phyloP scores from a whole-genome alignment of 768 basidiomycete genomes.

The Lactifluus hygrophoroides region DNA sequence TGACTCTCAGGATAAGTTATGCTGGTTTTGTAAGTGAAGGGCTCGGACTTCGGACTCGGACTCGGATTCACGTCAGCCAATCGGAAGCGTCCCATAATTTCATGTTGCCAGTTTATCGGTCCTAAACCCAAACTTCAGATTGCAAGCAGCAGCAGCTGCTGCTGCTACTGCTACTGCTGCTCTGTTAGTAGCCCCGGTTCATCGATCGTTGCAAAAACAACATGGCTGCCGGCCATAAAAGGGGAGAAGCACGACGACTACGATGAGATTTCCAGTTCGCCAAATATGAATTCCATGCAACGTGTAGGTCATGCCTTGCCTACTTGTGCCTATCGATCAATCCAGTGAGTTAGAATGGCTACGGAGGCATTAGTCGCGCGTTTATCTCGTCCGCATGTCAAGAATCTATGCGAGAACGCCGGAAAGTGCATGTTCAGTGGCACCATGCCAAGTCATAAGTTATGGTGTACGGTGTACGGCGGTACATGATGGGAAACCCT shows the following conservation, averaged over 20 bases:
- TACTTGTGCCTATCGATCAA: constrained; percentile 14
- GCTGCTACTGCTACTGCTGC: no score
- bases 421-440: background rate
- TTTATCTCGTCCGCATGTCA: background rate
- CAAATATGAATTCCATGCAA: background rate
- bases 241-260: background rate
- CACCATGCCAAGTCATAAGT: background rate
- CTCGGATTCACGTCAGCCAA: no score
- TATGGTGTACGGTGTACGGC: background rate
- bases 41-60: no score
- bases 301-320: constrained; percentile 11
- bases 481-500: background rate
- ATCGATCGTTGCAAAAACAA: background rate
- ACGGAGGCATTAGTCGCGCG: background rate
- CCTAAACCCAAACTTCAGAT: no score
- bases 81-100: background rate
- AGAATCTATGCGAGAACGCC: background rate
- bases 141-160: no score
- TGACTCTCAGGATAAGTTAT: background rate
- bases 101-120: no score
- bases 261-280: background rate
- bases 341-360: background rate
- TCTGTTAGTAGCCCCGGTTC: background rate
- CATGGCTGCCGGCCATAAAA: background rate
- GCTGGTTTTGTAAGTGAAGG: no score